Evolutionary conservation across 768 basidiomycete genomes (phyloP), one percentile per base, ranked within the genome.

Genomic region (Boletus pseudopeckii): DNA sequence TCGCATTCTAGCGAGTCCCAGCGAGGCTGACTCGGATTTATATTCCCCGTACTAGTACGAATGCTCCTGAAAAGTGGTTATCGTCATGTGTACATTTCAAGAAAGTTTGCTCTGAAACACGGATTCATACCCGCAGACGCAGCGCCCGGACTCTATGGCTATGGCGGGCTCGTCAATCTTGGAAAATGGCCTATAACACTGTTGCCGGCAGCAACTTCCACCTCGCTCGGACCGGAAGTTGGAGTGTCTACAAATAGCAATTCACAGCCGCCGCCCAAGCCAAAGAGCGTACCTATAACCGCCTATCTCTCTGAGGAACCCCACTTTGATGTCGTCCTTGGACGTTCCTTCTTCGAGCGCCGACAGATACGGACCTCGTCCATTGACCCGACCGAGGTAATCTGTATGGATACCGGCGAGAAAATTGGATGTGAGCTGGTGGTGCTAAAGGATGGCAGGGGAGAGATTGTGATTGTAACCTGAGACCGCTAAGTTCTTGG

Each of bases 41-140:
- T 5, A 26, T 48, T 44, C 20, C 41, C 17, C 20, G 0, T 62
- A n/a, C n/a, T n/a, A 92, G 92, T 95, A 1, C 84, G 90, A 18
- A 99, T 98, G 95, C 80, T 98, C 37, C 77, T 99, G 55, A 96
- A 92, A 71, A 80, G 83, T 17, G 95, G 97, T 17, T 88, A 98
- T 70, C 79, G 92, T 14, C 86, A 95, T 63, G 95, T 98, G 47
- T 99, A 99, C 72, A 88, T 99, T 54, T 97, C 94, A 13, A 82
- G 97, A 51, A 87, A 88, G 65, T 99, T 98, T 64, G 97, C 97
- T 2, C 74, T 85, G 56, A 80, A 84, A 59, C 83, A 97, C 66
- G 88, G 86, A 2, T 92, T 99, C 68, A 89, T 98, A 52, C 91
- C 92, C 2, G 74, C 77, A 20, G 92, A 94, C 58, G 89, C 93